Percentiles rank a stretch among this genome's conserved stretches.
phyloP scores from a whole-genome alignment of 805 yeast genomes.

The Zygosaccharomyces pseudorouxii region DNA sequence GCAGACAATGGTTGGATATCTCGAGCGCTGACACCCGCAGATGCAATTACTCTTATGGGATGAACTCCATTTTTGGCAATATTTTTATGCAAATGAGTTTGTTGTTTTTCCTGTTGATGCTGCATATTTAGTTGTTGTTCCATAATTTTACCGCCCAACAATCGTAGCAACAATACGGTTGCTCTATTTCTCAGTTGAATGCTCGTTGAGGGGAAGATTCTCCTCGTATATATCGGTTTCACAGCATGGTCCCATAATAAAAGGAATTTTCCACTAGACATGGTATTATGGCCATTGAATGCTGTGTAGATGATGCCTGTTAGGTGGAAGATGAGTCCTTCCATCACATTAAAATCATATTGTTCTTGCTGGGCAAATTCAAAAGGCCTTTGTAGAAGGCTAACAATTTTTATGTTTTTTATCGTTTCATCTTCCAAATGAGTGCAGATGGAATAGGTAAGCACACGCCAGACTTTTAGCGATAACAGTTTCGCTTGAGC shows the following conservation, averaged over 20 bases:
- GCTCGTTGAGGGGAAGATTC: slow-evolving; percentile 6
- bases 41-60: slow-evolving; percentile 25
- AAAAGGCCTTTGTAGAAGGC: slow-evolving; percentile 18
- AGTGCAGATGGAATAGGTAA: slow-evolving; percentile 21
- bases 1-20: slow-evolving; percentile 21
- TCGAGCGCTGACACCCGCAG: slow-evolving; percentile 18
- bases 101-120: not conserved
- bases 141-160: slow-evolving; percentile 4
- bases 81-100: not conserved
- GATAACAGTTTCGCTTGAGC: slow-evolving; percentile 16
- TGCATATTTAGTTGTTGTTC: not conserved
- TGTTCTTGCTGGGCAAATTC: slow-evolving; percentile 6
- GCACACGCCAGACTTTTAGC: slow-evolving; percentile 29
- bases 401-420: slow-evolving; percentile 3
- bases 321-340: slow-evolving; percentile 19
- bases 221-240: slow-evolving; percentile 14
- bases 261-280: slow-evolving; percentile 5
- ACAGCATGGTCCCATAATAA: slow-evolving; percentile 18
- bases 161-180: slow-evolving; percentile 2
- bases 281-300: slow-evolving; percentile 4
- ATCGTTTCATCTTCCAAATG: slow-evolving; percentile 3
- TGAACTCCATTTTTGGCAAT: slow-evolving; percentile 8
- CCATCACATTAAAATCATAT: slow-evolving; percentile 8
- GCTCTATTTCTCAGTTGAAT: slow-evolving; percentile 8
- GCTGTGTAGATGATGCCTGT: slow-evolving; percentile 20